A percentile compares a stretch with the other conserved stretches of the same genome.
Conservation (phyloP, 805 yeast genomes). For the Myxozyma neglecta region DNA sequence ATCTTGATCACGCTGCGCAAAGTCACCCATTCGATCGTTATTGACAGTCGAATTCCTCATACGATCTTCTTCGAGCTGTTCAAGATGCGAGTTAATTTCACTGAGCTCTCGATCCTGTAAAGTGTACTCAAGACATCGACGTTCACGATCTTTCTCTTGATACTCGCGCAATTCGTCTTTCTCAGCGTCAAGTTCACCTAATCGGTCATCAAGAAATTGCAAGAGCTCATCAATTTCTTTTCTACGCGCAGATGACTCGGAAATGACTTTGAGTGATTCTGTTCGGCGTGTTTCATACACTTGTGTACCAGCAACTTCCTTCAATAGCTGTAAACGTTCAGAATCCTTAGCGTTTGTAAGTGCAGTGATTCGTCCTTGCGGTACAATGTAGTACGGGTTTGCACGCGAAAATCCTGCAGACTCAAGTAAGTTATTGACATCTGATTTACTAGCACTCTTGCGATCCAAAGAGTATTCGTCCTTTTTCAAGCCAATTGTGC, state of each 20-base stretch:
- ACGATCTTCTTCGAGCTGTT: conserved; percentile 59
- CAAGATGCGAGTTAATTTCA: conserved; percentile 60
- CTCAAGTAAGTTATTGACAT: conserved; percentile 77
- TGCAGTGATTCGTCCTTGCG: conserved; percentile 86
- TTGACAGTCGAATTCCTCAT: conserved; percentile 53
- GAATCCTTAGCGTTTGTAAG: conserved; percentile 85
- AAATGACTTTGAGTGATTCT: conserved; percentile 80
- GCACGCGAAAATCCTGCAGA: conserved; percentile 89
- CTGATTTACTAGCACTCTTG: conserved; percentile 67
- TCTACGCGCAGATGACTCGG: conserved; percentile 64
- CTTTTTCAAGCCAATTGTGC: conserved; percentile 90
- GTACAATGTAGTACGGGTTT: conserved; percentile 94
- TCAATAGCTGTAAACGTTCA: conserved; percentile 74
- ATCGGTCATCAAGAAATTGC: conserved; percentile 60
- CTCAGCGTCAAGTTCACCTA: conserved; percentile 78
- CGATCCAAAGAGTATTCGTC: conserved; percentile 88
- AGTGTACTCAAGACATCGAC: conserved; percentile 71
- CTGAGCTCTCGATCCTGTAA: conserved; percentile 74
- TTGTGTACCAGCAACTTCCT: conserved; percentile 93
- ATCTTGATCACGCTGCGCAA: conserved; percentile 58
- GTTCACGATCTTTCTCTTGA: conserved; percentile 64
- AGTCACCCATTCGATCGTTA: conserved; percentile 52
- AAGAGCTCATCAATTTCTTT: conserved; percentile 74
- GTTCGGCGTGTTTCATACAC: conserved; percentile 79
- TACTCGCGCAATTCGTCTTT: conserved; percentile 69